A percentile compares a stretch with the other conserved stretches of the same genome.
Evolutionary conservation across 2,329 filamentous ascomycete species (phyloP).

Genomic region (Diaporthe australafricana): DNA sequence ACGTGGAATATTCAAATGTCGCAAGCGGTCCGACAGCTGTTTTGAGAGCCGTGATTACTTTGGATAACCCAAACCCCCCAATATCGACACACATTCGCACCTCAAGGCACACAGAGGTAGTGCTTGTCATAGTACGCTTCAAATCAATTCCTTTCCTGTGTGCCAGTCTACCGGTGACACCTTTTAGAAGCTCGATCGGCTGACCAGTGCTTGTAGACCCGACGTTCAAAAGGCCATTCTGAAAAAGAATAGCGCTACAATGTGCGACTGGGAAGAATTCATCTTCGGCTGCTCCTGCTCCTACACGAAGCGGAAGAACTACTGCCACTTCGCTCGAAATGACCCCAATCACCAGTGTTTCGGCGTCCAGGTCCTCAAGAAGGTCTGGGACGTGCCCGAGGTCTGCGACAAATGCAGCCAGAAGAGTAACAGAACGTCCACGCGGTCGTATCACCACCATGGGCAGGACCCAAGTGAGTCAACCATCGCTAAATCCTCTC

Average conservation of each 20-base stretch:
- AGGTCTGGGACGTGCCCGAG: slow-evolving; percentile 67
- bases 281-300: slow-evolving; percentile 74
- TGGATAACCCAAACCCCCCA: neutral
- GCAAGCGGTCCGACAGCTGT: neutral
- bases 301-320: slow-evolving; percentile 68
- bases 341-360: slow-evolving; percentile 77
- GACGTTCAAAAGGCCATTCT: neutral
- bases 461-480: slow-evolving; percentile 27
- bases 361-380: slow-evolving; percentile 72
- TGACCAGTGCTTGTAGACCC: neutral
- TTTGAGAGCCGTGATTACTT: neutral
- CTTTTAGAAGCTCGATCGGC: neutral
- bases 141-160: neutral
- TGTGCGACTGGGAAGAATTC: slow-evolving; percentile 80
- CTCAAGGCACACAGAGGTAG: slow-evolving; percentile 8
- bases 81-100: neutral
- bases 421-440: slow-evolving; percentile 35
- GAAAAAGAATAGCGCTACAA: slow-evolving; percentile 47
- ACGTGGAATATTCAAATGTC: neutral
- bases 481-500: neutral
- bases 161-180: neutral
- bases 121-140: slow-evolving; percentile 4
- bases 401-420: slow-evolving; percentile 61
- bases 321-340: slow-evolving; percentile 82
- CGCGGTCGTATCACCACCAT: slow-evolving; percentile 25